Percentiles rank a stretch among this genome's conserved stretches.
phyloP scores from a whole-genome alignment of 1,284 basidiomycete species.

The Lignosus rhinocerotis region DNA sequence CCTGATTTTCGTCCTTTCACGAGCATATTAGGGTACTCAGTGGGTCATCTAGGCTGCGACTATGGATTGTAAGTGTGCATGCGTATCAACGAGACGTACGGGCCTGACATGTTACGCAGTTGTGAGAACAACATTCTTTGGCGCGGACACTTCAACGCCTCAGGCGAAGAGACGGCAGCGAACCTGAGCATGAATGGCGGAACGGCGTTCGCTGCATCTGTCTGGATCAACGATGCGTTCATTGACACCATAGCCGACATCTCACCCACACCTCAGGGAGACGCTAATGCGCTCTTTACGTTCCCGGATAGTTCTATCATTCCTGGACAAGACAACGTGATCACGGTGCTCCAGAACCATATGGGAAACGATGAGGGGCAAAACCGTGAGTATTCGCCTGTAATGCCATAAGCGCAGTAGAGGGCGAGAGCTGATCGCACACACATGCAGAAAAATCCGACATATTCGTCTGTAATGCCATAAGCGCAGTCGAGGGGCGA shows the following conservation, averaged over 20 bases:
- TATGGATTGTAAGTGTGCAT: conserved; percentile 67
- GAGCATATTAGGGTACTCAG: no score
- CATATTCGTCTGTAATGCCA: no score
- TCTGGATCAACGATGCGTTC: conserved; percentile 77
- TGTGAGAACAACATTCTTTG: conserved; percentile 80
- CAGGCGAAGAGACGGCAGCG: conserved; percentile 58
- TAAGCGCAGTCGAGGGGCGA: no score
- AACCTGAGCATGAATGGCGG: conserved; percentile 81
- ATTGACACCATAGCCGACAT: conserved; percentile 55
- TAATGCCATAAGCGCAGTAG: no score
- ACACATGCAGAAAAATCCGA: conserved; percentile 54
- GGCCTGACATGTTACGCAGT: conserved; percentile 36
- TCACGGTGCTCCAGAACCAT: conserved; percentile 80
- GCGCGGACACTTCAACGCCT: conserved; percentile 75
- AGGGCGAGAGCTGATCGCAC: not conserved
- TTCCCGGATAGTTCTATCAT: conserved; percentile 59
- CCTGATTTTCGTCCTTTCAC: not conserved
- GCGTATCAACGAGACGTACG: no score
- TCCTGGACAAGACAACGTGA: conserved; percentile 62
- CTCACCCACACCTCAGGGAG: conserved; percentile 52
- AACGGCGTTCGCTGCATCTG: conserved; percentile 61
- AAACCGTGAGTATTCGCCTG: conserved; percentile 8
- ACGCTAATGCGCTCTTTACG: conserved; percentile 64
- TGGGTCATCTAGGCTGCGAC: conserved; percentile 53
- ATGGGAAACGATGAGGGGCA: conserved; percentile 72